phyloP scores from a whole-genome alignment of 768 basidiomycete species.

The Tricholoma hemisulphureum region DNA sequence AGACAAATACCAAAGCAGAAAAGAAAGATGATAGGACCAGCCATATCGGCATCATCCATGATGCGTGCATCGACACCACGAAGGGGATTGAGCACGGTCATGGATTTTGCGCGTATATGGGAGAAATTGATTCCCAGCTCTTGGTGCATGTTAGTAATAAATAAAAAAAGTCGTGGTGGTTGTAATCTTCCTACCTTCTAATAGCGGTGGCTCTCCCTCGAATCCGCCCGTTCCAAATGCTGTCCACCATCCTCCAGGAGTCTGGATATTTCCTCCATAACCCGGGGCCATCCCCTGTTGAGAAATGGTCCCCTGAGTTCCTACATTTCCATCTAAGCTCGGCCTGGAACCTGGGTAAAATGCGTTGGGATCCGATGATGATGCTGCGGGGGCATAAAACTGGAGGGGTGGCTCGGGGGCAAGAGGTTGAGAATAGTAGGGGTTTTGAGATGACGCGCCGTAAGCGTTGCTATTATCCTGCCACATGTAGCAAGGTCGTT shows the following conservation, averaged over 20 bases:
- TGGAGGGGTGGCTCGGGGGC: slow-evolving; percentile 63
- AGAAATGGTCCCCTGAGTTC: slow-evolving; percentile 52
- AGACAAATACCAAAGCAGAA: slow-evolving; percentile 94
- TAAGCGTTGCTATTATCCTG: slow-evolving; percentile 65
- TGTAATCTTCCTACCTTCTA: slow-evolving; percentile 70
- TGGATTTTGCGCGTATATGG: slow-evolving; percentile 90
- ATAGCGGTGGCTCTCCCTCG: slow-evolving; percentile 92
- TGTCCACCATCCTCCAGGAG: slow-evolving; percentile 84
- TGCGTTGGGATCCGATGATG: slow-evolving; percentile 42
- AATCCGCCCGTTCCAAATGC: slow-evolving; percentile 95
- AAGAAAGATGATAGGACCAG: slow-evolving; percentile 92
- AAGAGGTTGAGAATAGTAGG: slow-evolving; percentile 55
- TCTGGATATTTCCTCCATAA: slow-evolving; percentile 74
- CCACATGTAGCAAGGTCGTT: slow-evolving; percentile 55
- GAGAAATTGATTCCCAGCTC: slow-evolving; percentile 98
- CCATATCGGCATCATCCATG: slow-evolving; percentile 99
- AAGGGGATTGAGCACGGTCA: slow-evolving; percentile 94
- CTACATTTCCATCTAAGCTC: slow-evolving; percentile 72
- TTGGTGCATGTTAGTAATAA: too few species aligned
- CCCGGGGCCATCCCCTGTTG: slow-evolving; percentile 43
- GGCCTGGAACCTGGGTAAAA: slow-evolving; percentile 72
- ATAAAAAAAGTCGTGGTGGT: too few species aligned
- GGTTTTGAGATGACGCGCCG: slow-evolving; percentile 56
- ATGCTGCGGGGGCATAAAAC: slow-evolving; percentile 65
- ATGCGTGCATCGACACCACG: slow-evolving; percentile 82